Evolutionary conservation across 768 basidiomycete genomes (phyloP), one percentile per base, ranked within the genome.

Genomic region (Xerocomellus chrysenteron): DNA sequence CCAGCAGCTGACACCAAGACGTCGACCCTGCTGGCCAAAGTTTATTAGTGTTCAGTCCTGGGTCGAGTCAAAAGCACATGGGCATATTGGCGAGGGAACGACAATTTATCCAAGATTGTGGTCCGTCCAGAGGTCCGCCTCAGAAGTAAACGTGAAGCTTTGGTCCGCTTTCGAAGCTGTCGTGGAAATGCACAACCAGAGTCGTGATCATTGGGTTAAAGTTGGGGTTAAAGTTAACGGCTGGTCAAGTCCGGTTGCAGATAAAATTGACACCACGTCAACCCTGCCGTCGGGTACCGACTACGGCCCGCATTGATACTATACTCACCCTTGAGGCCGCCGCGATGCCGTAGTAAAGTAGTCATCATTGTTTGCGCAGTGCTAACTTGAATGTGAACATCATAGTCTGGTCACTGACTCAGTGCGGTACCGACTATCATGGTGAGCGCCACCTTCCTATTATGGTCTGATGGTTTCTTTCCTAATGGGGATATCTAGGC

Each of bases 21-120:
- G 30, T 54, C 28, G 30, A 51, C 60, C 50, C 51, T 52, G 58
- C 12, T 24, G n/a, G 28, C 11, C 39, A 47, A 26, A 53, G 47
- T 30, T 28, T 28, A 28, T 52, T 47, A 42, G 40, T 14, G 41
- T 33, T 52, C 33, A 10, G 55, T 35, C 37, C 3, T 16, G 28
- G 57, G 45, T 47, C 39, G 58, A 56, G 47, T 50, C 32, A 47
- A 44, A 39, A 54, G 60, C 19, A 46, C 42, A 46, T 24, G 19
- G 14, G 12, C n/a, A 37, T 46, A 54, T 61, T 65, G 62, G 43
- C 51, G 52, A 56, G 54, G 62, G 37, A 56, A 61, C 51, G 8
- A 35, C 30, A 64, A 52, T 55, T 52, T 62, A 56, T 51, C 63
- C 58, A 44, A 33, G 57, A 56, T 37, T 32, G 52, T 47, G 16